A percentile compares a stretch with the other conserved stretches of the same genome.
phyloP scores from a whole-genome alignment of 2,329 filamentous ascomycete species.

The Epichloe glyceriae region DNA sequence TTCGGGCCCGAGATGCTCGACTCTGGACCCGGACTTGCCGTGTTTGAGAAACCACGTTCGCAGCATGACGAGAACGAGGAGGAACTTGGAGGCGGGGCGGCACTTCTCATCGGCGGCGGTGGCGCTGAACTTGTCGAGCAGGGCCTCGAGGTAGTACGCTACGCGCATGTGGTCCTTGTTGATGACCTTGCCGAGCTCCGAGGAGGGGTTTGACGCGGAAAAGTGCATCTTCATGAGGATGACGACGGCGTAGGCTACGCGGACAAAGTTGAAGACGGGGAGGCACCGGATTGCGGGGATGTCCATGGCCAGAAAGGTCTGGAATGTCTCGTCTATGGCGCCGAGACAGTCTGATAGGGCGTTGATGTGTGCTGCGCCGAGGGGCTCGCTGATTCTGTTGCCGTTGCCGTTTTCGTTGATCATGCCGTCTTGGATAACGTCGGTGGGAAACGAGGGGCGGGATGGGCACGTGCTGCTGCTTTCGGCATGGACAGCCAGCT shows the following conservation, averaged over 20 bases:
- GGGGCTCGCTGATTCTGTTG: conserved; percentile 23
- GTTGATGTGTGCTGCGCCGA: conserved; percentile 44
- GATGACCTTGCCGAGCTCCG: conserved; percentile 57
- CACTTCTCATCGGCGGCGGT: conserved; percentile 51
- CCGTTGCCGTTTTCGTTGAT: conserved; percentile 14
- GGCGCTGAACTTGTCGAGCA: conserved; percentile 54
- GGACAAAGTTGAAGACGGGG: conserved; percentile 58
- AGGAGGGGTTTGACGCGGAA: conserved; percentile 48
- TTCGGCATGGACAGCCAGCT: conserved; percentile 57
- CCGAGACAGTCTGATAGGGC: conserved; percentile 54
- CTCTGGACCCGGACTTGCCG: conserved; percentile 15
- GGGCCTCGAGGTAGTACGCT: conserved; percentile 52
- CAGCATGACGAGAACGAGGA: conserved; percentile 57
- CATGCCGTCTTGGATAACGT: conserved; percentile 29
- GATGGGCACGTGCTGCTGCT: conserved; percentile 44
- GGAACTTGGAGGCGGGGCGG: conserved; percentile 55
- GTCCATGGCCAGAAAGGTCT: conserved; percentile 50
- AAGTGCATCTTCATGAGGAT: conserved; percentile 65
- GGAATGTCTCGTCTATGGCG: conserved; percentile 54
- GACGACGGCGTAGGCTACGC: conserved; percentile 58
- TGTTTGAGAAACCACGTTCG: conserved; percentile 54
- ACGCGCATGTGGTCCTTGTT: conserved; percentile 54
- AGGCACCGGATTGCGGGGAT: conserved; percentile 45
- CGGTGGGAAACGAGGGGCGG: conserved; percentile 31
- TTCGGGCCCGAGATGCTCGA: no score